Base-by-base conservation (phyloP, 164 flowering plant genomes). In the Magnolia officinalis region DNA sequence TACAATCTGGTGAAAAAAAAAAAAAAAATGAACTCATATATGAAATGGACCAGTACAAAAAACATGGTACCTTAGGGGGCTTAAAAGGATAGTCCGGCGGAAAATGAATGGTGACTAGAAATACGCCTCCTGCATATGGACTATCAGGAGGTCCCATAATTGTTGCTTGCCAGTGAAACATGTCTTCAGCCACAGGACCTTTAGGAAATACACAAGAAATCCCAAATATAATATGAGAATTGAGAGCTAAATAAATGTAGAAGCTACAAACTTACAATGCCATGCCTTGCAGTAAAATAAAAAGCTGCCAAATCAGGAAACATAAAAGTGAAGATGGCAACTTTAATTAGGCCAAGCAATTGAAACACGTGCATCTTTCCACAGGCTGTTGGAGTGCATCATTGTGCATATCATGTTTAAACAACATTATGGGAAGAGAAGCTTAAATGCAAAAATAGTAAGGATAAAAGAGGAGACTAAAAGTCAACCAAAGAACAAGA, bases 121-220 rank as follows among this genome's bases (percentile, higher is more conserved):
- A 85, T 24, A 86, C 86, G 23, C 88, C 88, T 75, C 88, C 88
- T 11, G 87, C 80, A 70, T 86, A 86, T 61, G 89, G 89, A 75
- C 89, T 84, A 72, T 85, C 89, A 75, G 87, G 61, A 20, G 88
- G 88, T 45, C 88, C 88, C 88, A 85, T 85, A 45, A 85, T 85
- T 5, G 88, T 85, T 55, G 87, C 87, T 77, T 85, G 87, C 87
- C 87, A 85, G 50, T 85, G 88, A 73, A 86, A 86, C 86, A 86
- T 84, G 73, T 86, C 88, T 70, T 86, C 88, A 63, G 87, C 85
- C 18, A 85, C 88, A 24, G 88, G 88, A 74, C 86, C 86, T 86
- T 52, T n/a, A 51, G 72, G 50, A 61, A 31, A 45, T 24, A 21
- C 18, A 63, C 13, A 49, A 58, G 1, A 24, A 71, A 10, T 16